Evolutionary conservation across 345 rosid genomes (phyloP).

Genomic region (Zanthoxylum bungeanum): DNA sequence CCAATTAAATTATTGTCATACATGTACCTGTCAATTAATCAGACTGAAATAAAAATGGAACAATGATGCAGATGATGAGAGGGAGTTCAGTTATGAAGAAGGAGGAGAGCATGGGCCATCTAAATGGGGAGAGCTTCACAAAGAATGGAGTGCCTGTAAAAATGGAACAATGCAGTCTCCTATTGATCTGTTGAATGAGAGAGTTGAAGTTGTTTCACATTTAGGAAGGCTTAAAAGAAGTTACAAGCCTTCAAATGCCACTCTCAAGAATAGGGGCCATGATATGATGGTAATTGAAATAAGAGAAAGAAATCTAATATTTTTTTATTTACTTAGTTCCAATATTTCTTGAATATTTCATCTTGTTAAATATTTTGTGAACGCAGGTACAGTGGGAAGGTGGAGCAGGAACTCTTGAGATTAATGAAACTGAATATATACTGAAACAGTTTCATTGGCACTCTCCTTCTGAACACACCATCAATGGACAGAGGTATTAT

Average conservation of each 20-base stretch:
- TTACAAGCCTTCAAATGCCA: constrained; percentile 53
- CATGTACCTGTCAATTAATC: not conserved
- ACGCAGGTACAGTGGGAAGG: constrained; percentile 50
- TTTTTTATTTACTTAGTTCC: no score
- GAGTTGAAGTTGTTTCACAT: constrained; percentile 48
- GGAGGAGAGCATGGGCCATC: constrained; percentile 47
- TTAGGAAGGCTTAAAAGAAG: constrained; percentile 45
- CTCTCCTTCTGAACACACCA: constrained; percentile 56
- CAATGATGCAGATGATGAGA: constrained; percentile 56
- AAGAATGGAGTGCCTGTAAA: constrained; percentile 57
- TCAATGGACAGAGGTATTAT: constrained; percentile 40
- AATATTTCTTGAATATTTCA: not conserved
- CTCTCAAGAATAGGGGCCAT: constrained; percentile 77
- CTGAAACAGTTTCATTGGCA: constrained; percentile 60
- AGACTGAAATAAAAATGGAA: not conserved
- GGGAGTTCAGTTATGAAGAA: constrained; percentile 46
- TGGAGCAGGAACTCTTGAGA: constrained; percentile 41
- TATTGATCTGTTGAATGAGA: constrained; percentile 53
- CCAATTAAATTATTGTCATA: no score
- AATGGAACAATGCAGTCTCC: constrained; percentile 88
- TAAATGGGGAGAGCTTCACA: constrained; percentile 65
- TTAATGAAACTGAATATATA: constrained; percentile 38
- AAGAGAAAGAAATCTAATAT: not conserved
- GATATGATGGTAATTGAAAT: constrained; percentile 62
- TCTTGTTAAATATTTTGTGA: constrained; percentile 3